Base-by-base conservation (phyloP, 2,329 filamentous ascomycete species). In the Clonostachys solani region DNA sequence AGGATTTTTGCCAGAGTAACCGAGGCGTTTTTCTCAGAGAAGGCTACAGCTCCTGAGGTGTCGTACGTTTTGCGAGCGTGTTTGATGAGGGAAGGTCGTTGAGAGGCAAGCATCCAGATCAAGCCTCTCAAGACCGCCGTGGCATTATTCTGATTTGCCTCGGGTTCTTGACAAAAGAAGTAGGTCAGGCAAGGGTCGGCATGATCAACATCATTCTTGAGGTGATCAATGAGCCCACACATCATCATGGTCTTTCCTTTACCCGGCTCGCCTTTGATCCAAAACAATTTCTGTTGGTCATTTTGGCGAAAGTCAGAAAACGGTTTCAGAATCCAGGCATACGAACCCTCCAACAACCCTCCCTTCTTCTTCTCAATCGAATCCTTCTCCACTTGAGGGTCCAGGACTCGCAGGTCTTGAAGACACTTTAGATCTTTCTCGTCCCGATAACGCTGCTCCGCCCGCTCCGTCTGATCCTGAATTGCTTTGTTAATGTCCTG, bases 101-200 rank as follows among this genome's bases (percentile, higher is more conserved):
- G 55, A 5, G 50, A 42, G 12, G 67, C 47, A 12, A 78, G 61
- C 19, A 65, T 33, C 42, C 62, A 71, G 1, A 75, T 59, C 4
- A 77, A 58, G 2, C 72, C 68, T 4, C 66, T 62, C 6, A 75
- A 51, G 3, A 72, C 64, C 8, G 67, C 59, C 6, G 57, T 64
- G 3, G 68, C 66, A 43, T 51, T 70, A 49, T 71, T 73, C 16
- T 72, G 52, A 1, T 56, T 51, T 1, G 49, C 29, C 36, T 72
- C 59, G 2, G 61, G 65, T 9, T 57, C 64, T 50, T 76, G 67
- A 49, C 66, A 76, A 53, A 75, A 74, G 57, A 72, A 71, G 50
- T 38, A 49, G 23, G 46, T 46, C 29, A 47, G 33, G 9, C 23
- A 29, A 29, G 23, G 23, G 9, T 29, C 23, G 9, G 8, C 23